phyloP scores from a whole-genome alignment of 2,329 filamentous ascomycete genomes.

The Nigrospora oryzae region DNA sequence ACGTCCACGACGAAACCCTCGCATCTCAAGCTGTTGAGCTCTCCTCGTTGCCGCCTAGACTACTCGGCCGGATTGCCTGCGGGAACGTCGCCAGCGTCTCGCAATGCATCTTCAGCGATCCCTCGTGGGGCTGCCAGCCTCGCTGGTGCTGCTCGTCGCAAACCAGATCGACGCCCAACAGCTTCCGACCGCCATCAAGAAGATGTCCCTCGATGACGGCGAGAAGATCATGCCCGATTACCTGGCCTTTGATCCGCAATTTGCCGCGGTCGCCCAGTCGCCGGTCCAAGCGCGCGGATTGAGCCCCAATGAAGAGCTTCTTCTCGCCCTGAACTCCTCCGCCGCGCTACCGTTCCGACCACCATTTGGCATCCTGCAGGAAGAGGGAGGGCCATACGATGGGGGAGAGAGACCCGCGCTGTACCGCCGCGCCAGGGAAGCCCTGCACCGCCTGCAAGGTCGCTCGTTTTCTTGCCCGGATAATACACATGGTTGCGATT shows the following conservation, averaged over 20 bases:
- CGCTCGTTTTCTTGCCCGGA: constrained; percentile 58
- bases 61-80: too few relatives aligned
- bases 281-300: constrained; percentile 19
- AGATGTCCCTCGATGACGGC: constrained; percentile 61
- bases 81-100: too few relatives aligned
- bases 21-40: too few relatives aligned
- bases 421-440: constrained; percentile 36
- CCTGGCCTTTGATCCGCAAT: constrained; percentile 35
- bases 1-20: too few relatives aligned
- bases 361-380: constrained; percentile 32
- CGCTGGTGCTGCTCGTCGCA: constrained; percentile 36
- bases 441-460: constrained; percentile 38
- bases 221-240: constrained; percentile 70
- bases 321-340: constrained; percentile 21
- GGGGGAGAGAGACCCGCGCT: constrained; percentile 16
- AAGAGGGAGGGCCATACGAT: constrained; percentile 1
- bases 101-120: neutral
- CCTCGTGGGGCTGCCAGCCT: constrained; percentile 29
- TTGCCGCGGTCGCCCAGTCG: constrained; percentile 14
- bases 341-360: constrained; percentile 31
- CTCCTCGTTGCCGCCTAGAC: too few relatives aligned
- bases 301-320: constrained; percentile 15
- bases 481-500: constrained; percentile 56
- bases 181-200: constrained; percentile 56
- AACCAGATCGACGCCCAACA: constrained; percentile 25